phyloP scores from a whole-genome alignment of 192 early-diverging fungal genomes.

The Dimargaris cristalligena region DNA sequence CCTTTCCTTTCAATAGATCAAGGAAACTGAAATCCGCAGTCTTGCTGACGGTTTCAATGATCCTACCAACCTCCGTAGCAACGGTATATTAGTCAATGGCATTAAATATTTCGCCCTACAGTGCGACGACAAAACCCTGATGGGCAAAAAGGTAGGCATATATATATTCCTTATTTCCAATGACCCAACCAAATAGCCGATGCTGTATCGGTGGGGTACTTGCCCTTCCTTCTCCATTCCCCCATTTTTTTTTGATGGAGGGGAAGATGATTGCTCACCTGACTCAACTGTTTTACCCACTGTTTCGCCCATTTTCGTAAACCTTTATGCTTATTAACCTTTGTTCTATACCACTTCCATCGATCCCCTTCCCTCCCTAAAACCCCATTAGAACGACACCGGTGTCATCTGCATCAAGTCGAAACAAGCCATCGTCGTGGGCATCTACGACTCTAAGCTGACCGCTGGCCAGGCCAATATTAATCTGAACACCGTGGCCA shows the following conservation, averaged over 20 bases:
- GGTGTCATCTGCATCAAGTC: neutral
- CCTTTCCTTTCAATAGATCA: neutral
- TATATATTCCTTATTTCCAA: too few species aligned
- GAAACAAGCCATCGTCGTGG: neutral
- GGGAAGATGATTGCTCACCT: too few species aligned
- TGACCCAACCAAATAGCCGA: too few species aligned
- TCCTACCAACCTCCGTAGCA: neutral
- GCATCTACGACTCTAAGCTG: neutral
- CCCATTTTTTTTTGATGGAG: too few species aligned
- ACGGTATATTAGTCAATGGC: neutral
- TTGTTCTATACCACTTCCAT: too few species aligned
- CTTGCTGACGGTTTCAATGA: neutral
- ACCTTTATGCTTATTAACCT: too few species aligned
- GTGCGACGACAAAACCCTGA: neutral
- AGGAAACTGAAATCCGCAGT: neutral
- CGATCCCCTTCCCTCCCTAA: too few species aligned
- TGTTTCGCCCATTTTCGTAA: too few species aligned
- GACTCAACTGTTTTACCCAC: too few species aligned
- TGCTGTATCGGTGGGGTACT: too few species aligned
- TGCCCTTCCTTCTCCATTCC: too few species aligned
- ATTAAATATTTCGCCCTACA: neutral
- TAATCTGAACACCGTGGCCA: constrained; percentile 3
- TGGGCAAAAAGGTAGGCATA: neutral
- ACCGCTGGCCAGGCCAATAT: neutral
- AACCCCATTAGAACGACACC: too few species aligned